Evolutionary conservation across 139 green algal species (phyloP), one percentile per base, ranked within the genome.

Genomic region (Mychonastes homosphaera): DNA sequence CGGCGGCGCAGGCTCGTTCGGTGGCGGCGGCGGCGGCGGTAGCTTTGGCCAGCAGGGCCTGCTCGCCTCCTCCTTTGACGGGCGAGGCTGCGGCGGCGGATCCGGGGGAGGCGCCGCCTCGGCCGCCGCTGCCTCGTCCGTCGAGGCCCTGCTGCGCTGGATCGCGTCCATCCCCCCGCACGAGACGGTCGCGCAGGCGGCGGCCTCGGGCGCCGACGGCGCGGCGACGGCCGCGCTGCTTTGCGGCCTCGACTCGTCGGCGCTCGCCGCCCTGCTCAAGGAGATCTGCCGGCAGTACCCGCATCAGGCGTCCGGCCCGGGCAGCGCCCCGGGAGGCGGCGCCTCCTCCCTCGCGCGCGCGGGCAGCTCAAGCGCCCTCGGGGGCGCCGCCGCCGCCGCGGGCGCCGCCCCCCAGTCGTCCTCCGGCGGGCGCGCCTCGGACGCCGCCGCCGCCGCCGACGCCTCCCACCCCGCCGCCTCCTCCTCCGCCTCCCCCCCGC

Each of bases 191-290:
- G 24, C 24, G 41, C 41, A 48, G 19, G 50, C 54, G 1, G 41
- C 52, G 7, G 61, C 30, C n/a, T n/a, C n/a, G n/a, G n/a, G n/a
- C n/a, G n/a, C n/a, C n/a, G n/a, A n/a, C n/a, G n/a, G n/a, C n/a
- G n/a, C n/a, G n/a, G n/a, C n/a, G n/a, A n/a, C n/a, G 3, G 12
- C 39, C 6, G 38, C 50, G 29, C 70, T 94, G 26, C 77, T 81
- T n/a, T n/a, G n/a, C 53, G 84, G 75, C 57, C 65, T 94, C 15
- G 86, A 94, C 63, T 75, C 53, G 50, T 72, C 72, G 8, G 86
- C 85, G 0, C 61, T 83, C 26, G 85, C 86, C 2, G 83, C 81
- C 0, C 61, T 94, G 53, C 78, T 94, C 16, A 94, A 94, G 74
- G 83, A 93, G 65, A 67, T 93, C n/a, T 69, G 78, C 41, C 83